Conservation (phyloP, 2,329 filamentous ascomycete species). For the Aspergillus bombycis region DNA sequence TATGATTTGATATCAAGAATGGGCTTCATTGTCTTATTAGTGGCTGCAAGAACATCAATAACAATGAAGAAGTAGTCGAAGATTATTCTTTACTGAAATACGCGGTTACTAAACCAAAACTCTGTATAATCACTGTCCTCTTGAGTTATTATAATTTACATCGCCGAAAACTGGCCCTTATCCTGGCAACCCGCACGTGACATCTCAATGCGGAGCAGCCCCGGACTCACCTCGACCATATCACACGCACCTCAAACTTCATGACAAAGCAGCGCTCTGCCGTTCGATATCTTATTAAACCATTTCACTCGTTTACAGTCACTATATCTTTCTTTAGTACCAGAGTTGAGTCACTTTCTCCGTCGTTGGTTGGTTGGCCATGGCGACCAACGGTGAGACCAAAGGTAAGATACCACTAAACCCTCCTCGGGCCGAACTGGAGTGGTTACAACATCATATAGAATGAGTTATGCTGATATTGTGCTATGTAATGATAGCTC, state of each 20-base stretch:
- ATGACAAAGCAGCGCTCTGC: not conserved
- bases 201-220: not conserved
- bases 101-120: not conserved
- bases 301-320: not conserved
- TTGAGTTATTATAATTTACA: not conserved
- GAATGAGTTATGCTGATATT: not conserved
- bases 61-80: not conserved
- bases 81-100: not conserved
- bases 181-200: not conserved
- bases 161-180: not conserved
- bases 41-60: not conserved
- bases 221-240: constrained; percentile 2
- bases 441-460: not conserved
- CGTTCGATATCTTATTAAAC: not conserved
- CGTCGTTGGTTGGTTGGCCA: constrained; percentile 23
- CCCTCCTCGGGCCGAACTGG: constrained; percentile 1
- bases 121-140: not conserved
- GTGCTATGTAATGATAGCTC: not conserved
- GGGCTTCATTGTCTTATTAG: not conserved
- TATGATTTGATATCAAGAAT: not conserved
- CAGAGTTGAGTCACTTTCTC: not conserved
- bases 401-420: constrained; percentile 34
- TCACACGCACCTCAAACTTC: not conserved
- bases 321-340: not conserved
- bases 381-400: constrained; percentile 41